Evolutionary conservation across 2,329 filamentous ascomycete species (phyloP), one percentile per base, ranked within the genome.

Genomic region (Aspergillus sp.): DNA sequence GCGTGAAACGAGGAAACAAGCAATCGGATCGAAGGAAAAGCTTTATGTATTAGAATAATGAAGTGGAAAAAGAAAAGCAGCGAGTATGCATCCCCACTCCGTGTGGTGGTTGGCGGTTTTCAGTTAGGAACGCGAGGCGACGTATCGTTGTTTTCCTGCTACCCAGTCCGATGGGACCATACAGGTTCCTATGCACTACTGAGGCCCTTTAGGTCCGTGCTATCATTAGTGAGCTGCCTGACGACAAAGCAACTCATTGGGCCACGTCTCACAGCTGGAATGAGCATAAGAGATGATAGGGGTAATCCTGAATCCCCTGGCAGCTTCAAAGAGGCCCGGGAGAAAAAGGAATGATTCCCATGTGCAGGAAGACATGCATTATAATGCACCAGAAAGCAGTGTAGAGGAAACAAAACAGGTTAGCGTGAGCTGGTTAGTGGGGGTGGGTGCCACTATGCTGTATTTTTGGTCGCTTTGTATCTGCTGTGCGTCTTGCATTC

Each of bases 221-320:
- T 56, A 56, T 61, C 57, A 61, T 60, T 44, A 49, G 57, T 54
- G 62, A 66, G 63, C 59, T 56, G 55, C 57, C 58, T 53, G 56
- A 62, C 55, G 53, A 47, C 50, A 57, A 48, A 32, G 32, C 48
- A 60, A 48, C 19, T 61, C 52, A 69, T 70, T 70, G 67, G 66
- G 57, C 67, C 67, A 70, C 67, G 67, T 70, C 62, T 67, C 59
- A 55, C 52, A 52, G 60, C 52, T 52, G 57, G 58, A 59, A 59
- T 59, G 51, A 52, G 46, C 54, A 50, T 55, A 46, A 50, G 57
- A 53, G 53, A 56, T 48, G 52, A 53, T 57, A 55, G 50, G 50
- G 48, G 57, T 48, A 45, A 44, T 52, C 47, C 47, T 51, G 51
- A 46, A 53, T 49, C 46, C 43, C 48, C 45, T 44, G 49, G 46